Conservation (phyloP, 805 yeast genomes). For the Candida glaebosa region DNA sequence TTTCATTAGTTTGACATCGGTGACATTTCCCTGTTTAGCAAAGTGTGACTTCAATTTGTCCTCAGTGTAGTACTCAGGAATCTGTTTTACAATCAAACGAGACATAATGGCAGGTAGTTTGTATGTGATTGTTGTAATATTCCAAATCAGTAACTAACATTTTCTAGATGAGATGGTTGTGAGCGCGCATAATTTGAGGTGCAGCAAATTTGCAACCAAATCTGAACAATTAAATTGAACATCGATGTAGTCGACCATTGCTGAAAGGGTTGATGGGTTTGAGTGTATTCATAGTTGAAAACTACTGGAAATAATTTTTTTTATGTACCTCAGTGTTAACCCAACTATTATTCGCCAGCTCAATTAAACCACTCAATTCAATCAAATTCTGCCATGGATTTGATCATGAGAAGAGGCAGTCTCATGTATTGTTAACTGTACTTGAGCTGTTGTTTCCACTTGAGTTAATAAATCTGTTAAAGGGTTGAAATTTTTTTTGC, state of each 20-base stretch:
- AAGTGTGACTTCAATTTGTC: constrained; percentile 69
- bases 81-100: constrained; percentile 86
- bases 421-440: too few species aligned
- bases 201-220: constrained; percentile 3
- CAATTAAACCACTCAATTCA: too few species aligned
- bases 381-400: too few species aligned
- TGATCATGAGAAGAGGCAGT: too few species aligned
- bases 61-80: constrained; percentile 77
- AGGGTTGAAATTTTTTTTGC: too few species aligned
- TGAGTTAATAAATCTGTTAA: too few species aligned
- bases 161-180: constrained; percentile 1
- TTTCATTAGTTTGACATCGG: constrained; percentile 84
- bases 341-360: too few species aligned
- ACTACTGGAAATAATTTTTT: too few species aligned
- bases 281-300: too few species aligned
- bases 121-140: neutral
- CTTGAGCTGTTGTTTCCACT: too few species aligned
- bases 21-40: constrained; percentile 56
- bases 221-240: neutral
- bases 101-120: constrained; percentile 47
- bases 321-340: too few species aligned
- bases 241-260: neutral
- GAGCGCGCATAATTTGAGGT: neutral
- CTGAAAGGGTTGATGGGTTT: too few species aligned
- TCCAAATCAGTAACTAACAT: constrained; percentile 8